Conservation (phyloP, 345 rosid species). For the Acer negundo region DNA sequence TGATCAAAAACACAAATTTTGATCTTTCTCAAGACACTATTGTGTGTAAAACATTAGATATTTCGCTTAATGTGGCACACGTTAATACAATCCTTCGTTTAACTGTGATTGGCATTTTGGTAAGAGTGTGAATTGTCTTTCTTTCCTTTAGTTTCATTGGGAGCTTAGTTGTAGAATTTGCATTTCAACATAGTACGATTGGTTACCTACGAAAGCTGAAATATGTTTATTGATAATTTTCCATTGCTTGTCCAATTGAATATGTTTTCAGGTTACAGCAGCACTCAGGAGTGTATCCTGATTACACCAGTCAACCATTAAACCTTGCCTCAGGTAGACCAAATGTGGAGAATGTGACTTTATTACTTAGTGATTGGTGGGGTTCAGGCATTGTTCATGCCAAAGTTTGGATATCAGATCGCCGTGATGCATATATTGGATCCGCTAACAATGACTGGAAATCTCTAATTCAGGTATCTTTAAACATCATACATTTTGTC, state of each 20-base stretch:
- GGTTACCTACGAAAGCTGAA: not conserved
- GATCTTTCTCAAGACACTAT: too few relatives aligned
- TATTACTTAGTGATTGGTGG: conserved; percentile 72
- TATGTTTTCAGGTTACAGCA: conserved; percentile 54
- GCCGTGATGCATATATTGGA: conserved; percentile 71
- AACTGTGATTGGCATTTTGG: not conserved
- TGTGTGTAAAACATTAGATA: not conserved
- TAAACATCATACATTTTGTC: not conserved
- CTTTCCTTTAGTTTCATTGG: not conserved
- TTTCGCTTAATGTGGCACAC: not conserved
- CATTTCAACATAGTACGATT: not conserved
- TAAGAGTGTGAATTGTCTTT: not conserved
- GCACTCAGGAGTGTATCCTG: conserved; percentile 81
- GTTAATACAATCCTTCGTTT: not conserved
- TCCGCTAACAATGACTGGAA: conserved; percentile 97
- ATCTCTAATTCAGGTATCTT: conserved; percentile 79
- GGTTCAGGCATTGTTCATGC: conserved; percentile 89
- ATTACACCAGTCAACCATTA: conserved; percentile 63
- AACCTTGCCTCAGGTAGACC: conserved; percentile 69
- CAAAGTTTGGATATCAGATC: conserved; percentile 88
- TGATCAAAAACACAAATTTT: too few relatives aligned
- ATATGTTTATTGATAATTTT: not conserved
- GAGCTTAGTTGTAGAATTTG: not conserved
- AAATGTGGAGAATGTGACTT: conserved; percentile 65
- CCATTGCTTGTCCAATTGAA: conserved; percentile 10